Base-by-base conservation (phyloP, 2,329 filamentous ascomycete species). In the Torrubiella hemipterigena region DNA sequence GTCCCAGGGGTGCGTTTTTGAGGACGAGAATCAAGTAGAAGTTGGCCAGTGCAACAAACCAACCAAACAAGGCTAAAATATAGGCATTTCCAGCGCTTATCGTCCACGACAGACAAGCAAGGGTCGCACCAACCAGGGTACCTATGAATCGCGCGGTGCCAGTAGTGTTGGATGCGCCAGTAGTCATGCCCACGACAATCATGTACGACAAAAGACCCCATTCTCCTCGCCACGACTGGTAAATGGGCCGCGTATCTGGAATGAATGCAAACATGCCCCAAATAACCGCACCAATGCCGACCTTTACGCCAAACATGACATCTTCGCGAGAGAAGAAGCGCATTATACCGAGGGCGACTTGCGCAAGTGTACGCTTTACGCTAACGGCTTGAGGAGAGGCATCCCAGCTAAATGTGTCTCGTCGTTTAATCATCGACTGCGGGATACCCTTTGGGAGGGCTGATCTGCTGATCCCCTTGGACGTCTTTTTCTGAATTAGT, bases 171-270 rank as follows among this genome's bases (percentile, higher is more conserved):
- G 86, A 84, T 7, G 91, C 86, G 17, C 91, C 91, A 15, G 95
- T 89, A 0, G 89, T 98, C 86, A 95, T 96, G 22, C 83, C 86
- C 50, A 87, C 93, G 16, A 98, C 91, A 49, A 96, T 77, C 89
- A 96, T 96, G 61, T 94, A 96, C 0, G 86, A 94, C 33, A 98
- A 56, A 3, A 98, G 66, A 15, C 91, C 91, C 91, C 91, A 98
- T 65, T 98, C 91, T 18, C 89, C 89, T 51, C 89, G 70, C 85
- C 87, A 96, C 46, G 80, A 79, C 31, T 76, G 69, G 51, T 95
- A 98, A 14, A 81, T 68, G 1, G 82, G 81, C 31, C 86, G 67
- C 3, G 86, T 93, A 7, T 69, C 61, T 1, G 77, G 71, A 20
- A 95, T 69, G 47, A 94, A 98, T 3, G 91, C 80, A 43, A 93